Evolutionary conservation across 2,329 filamentous ascomycete species (phyloP).

Genomic region (Talaromyces pinophilus): DNA sequence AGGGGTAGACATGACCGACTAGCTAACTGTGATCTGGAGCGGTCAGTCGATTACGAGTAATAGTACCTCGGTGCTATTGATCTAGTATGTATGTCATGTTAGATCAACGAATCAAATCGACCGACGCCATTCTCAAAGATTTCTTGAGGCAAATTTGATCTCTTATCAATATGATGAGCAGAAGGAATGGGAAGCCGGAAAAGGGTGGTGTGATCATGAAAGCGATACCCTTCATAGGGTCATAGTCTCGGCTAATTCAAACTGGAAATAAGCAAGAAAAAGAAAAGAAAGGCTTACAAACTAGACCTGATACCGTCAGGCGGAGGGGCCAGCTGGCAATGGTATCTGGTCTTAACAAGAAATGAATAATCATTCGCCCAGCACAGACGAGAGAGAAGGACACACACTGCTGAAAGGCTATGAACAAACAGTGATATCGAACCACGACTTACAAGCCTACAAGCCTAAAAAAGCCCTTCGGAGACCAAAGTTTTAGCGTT

Average conservation of each 20-base stretch:
- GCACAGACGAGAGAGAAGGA: neutral
- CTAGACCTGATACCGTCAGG: neutral
- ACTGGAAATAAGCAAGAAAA: neutral
- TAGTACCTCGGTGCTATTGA: neutral
- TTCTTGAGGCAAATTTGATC: neutral
- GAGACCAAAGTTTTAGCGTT: neutral
- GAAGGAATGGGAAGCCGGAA: neutral
- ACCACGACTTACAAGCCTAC: neutral
- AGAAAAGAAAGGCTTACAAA: neutral
- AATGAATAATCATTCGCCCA: neutral
- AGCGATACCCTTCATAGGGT: neutral
- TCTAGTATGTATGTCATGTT: slow-evolving; percentile 4
- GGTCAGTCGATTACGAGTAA: neutral
- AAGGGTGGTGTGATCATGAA: neutral
- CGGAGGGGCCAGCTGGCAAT: slow-evolving; percentile 7
- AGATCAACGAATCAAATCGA: neutral
- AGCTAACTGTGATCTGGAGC: neutral
- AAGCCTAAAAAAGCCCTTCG: neutral
- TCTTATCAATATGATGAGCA: neutral
- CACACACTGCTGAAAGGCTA: neutral
- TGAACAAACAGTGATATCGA: neutral
- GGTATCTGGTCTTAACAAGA: neutral
- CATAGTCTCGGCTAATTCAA: neutral
- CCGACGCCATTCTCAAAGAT: neutral
- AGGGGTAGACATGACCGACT: slow-evolving; percentile 7